A percentile compares a stretch with the other conserved stretches of the same genome.
phyloP scores from a whole-genome alignment of 2,329 filamentous ascomycete genomes.

The Myriangium duriaei region DNA sequence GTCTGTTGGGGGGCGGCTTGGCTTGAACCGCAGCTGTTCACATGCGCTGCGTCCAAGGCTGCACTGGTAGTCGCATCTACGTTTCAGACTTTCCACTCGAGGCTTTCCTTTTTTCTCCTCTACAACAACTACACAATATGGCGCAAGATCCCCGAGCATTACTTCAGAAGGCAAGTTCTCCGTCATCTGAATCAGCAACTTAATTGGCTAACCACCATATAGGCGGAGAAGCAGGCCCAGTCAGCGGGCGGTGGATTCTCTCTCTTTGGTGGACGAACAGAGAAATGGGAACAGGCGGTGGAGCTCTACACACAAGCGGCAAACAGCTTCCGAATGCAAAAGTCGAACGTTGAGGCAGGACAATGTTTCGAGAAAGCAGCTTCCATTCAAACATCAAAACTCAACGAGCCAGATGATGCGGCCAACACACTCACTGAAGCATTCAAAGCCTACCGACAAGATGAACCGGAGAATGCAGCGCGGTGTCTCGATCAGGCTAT shows the following conservation, averaged over 20 bases:
- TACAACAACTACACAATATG: conserved; percentile 36
- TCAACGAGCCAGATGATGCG: conserved; percentile 86
- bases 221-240: conserved; percentile 78
- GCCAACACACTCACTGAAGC: conserved; percentile 81
- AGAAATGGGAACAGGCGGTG: conserved; percentile 82
- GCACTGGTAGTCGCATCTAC: too few species aligned
- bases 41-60: too few species aligned
- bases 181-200: conserved; percentile 8
- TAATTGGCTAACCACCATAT: conserved; percentile 15
- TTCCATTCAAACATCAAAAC: conserved; percentile 61
- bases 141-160: conserved; percentile 66
- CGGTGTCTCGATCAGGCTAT: conserved; percentile 70
- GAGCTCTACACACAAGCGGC: conserved; percentile 80
- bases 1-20: too few species aligned
- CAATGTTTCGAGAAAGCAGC: conserved; percentile 76
- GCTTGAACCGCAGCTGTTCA: too few species aligned
- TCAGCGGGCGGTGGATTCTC: conserved; percentile 71
- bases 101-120: too few species aligned
- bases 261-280: conserved; percentile 74
- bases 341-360: conserved; percentile 73
- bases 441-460: conserved; percentile 87
- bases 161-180: conserved; percentile 54
- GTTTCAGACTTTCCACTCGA: too few species aligned
- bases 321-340: conserved; percentile 83
- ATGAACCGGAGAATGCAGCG: conserved; percentile 70